Base-by-base conservation (phyloP, 2,329 filamentous ascomycete genomes). In the Mycosphaerella arachidis region DNA sequence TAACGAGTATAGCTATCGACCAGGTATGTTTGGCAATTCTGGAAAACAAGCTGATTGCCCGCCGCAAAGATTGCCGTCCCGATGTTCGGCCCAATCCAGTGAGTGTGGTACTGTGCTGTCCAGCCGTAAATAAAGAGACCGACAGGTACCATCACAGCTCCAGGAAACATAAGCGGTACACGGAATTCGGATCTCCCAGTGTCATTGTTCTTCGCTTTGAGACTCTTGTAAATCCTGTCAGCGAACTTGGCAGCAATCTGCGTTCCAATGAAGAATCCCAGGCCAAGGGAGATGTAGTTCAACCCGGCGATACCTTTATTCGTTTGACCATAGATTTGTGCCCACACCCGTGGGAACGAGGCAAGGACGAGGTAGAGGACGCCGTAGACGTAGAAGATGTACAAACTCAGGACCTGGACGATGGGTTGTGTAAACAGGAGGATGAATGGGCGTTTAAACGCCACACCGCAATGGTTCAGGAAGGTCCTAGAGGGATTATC, bases 41-140 rank as follows among this genome's bases (percentile, higher is more conserved):
- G 82, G 62, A 86, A 87, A 0, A 79, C 76, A 0, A 83, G 76
- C 51, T 86, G 81, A 56, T 83, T 79, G 0, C 84, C 84, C 0
- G 79, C 72, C 0, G 82, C 81, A 18, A 85, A 81, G 3, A 85
- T 75, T 0, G 77, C 75, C 1, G 83, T 81, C 1, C 84, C 85
- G 37, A 87, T 76, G 60, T 87, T 84, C 0, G 84, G 84, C 5
- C 85, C 75, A 48, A 86, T 82, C 82, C 83, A 87, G 66, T 84
- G 82, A 2, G 77, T 72, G 1, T 76, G 68, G 33, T 78, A 74
- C 53, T 86, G 75, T 0, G 83, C 83, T 1, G 78, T 75, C 82
- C 84, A 86, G 33, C 84, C 84, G 66, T 85, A 86, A 73, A 81
- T 79, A 63, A 85, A 80, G 0, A 86, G 74, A 8, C 82, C 80